Percentiles rank a stretch among this genome's conserved stretches.
These are phyloP conservation scores for Leishmania guyanensis DNA, from an alignment of 208 protist species.

Conservation along the genomic window DNA sequence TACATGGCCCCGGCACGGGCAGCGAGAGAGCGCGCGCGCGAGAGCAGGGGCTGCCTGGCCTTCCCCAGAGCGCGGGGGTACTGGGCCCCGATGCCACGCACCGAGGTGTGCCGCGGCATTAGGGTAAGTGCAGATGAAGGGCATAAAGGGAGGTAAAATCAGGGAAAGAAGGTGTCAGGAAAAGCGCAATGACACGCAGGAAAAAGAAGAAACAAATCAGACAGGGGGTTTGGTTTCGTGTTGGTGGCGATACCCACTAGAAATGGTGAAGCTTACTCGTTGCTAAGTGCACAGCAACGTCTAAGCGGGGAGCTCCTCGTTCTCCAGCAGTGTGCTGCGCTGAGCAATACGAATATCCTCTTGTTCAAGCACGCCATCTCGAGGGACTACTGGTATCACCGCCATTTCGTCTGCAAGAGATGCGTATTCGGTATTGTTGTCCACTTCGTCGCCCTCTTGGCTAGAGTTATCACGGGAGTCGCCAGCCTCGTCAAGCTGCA, in stretches of 20 bases:
- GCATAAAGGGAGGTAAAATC: neutral
- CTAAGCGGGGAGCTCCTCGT: constrained; percentile 19
- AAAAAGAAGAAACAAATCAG: neutral
- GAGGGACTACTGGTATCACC: neutral
- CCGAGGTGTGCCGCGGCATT: neutral
- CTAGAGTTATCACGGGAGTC: constrained; percentile 35
- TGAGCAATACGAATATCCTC: constrained; percentile 21
- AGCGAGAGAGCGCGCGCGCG: neutral
- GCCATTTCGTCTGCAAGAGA: constrained; percentile 17
- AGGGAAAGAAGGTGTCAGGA: neutral
- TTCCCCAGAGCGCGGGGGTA: neutral
- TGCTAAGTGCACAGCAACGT: neutral
- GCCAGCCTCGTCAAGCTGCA: neutral
- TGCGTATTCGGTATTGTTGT: constrained; percentile 16
- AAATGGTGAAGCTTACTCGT: neutral
- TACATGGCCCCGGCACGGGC: neutral
- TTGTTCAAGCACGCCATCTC: neutral
- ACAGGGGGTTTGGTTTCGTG: neutral
- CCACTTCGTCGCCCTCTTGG: constrained; percentile 27
- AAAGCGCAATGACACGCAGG: neutral
- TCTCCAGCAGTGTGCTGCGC: neutral
- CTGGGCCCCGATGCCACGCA: neutral
- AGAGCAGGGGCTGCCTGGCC: neutral
- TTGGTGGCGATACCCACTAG: neutral
- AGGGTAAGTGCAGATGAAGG: neutral